Evolutionary conservation across 179 eudicot species (phyloP), one percentile per base, ranked within the genome.

Genomic region (Silene noctiflora): DNA sequence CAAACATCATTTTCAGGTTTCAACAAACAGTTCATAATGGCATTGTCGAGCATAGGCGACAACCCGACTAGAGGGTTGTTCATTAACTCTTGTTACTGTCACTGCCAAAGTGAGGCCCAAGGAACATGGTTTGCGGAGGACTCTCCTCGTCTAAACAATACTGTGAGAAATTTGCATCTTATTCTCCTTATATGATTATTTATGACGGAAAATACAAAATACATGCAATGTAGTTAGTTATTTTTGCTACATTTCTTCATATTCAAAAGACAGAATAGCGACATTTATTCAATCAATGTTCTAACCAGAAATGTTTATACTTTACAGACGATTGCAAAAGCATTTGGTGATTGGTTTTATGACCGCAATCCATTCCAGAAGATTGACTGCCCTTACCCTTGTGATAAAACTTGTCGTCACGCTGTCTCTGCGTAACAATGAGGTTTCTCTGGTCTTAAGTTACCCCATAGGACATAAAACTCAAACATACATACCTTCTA

Each of bases 381-480:
- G 78, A 82, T 85, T 11, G 87, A 85, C 71, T 85, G 87, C 67
- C 80, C 85, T 4, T 85, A 80, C 76, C 87, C 87, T 35, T 82
- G 87, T 19, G 84, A 85, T 78, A 80, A 80, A 67, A 80, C 85
- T 27, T 85, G 87, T 69, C 87, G 80, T 83, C 83, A 80, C 46
- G 77, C 83, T 39, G 81, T 79, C 56, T 84, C 64, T 58, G 85
- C 76, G 6, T 83, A 39, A 74, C 17, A 39, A 56, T 20, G n/a
- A 59, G 20, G 20, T 8, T 55, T 16, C 51, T 42, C 46, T 42
- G 46, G 1, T 42, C 46, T 1, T 9, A 42, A 42, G 2, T 42
- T 42, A 9, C 51, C 51, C 11, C 51, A 10, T 10, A 39, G 46
- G 46, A 39, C 46, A 44, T 44, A 44, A 44, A 44, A 44, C 51